Conservation (phyloP, 495 filamentous ascomycete genomes). For the Talaromyces thailandensis region DNA sequence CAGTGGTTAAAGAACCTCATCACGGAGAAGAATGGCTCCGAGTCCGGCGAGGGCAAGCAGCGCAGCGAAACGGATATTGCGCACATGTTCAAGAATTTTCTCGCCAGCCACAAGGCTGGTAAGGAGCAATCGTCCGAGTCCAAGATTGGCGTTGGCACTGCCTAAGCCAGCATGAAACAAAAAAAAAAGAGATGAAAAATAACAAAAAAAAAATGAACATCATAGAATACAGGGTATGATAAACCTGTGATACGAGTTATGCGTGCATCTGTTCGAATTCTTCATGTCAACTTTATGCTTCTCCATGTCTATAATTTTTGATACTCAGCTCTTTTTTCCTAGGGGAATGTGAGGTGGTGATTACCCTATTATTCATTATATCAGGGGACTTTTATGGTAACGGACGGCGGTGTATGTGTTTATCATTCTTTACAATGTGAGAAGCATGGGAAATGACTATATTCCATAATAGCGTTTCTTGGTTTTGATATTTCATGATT, state of each 20-base stretch:
- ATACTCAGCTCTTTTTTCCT: background rate
- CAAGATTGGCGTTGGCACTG: slow-evolving; percentile 28
- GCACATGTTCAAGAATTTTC: slow-evolving; percentile 40
- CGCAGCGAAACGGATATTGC: slow-evolving; percentile 35
- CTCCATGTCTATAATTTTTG: background rate
- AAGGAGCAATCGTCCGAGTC: slow-evolving; percentile 25
- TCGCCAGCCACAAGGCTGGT: slow-evolving; percentile 29
- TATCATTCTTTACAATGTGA: background rate
- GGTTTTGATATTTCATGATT: background rate
- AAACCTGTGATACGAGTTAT: background rate
- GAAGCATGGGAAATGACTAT: background rate
- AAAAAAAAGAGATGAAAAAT: slow-evolving; percentile 1
- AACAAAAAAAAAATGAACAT: slow-evolving; percentile 1
- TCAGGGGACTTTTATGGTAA: background rate
- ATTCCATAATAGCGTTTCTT: background rate
- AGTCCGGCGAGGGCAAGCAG: slow-evolving; percentile 23
- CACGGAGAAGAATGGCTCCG: slow-evolving; percentile 70
- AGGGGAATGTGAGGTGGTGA: background rate
- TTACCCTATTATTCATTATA: background rate
- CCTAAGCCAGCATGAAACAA: background rate
- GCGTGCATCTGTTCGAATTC: background rate
- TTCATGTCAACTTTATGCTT: background rate
- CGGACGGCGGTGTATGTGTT: background rate
- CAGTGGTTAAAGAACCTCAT: slow-evolving; percentile 92
- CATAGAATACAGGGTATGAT: background rate